Base-by-base conservation (phyloP, 352 stramenopile species). In the Phytophthora sojae region DNA sequence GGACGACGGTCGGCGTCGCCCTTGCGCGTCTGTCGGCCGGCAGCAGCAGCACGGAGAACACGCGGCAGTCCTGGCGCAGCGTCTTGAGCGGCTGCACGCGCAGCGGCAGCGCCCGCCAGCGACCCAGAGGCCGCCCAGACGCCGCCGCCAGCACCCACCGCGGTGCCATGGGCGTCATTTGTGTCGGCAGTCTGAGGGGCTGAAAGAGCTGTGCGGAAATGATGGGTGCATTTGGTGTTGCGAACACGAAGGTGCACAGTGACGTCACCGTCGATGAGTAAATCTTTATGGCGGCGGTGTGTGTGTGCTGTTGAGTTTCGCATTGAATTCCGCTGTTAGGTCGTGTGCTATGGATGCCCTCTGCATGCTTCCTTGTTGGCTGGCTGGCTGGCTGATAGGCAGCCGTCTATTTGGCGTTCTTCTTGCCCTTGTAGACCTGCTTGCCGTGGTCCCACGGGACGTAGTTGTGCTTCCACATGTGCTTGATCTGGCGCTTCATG, bases 391-490 rank as follows among this genome's bases (percentile, higher is more conserved):
- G 54, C 49, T 54, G 53, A 8, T 51, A 62, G 61, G n/a, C 47
- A 37, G 56, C 23, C 37, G 57, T 90, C 85, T 93, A 93, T 83
- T 93, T 93, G 44, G 80, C 76, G 67, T 86, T 88, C 79, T 93
- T 93, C 67, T 76, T 85, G 74, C 86, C 83, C 79, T 97, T 98
- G 86, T 98, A 99, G 59, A 98, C 98, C 69, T 96, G 86, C 80
- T 99, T 99, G 67, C 97, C 97, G 72, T 96, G 97, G 74, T 82
- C 96, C 85, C 98, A 99, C 21, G 97, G 97, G 7, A 99, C 96
- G 80, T 99, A 99, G 77, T 98, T 99, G 88, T 99, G 96, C 85
- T 99, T 99, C 89, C 98, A 99, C 98, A 99, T 99, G 84, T 99
- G 98, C 79, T 98, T 96, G 82, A 99, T 99, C 89, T 99, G 97